Evolutionary conservation across 1,284 basidiomycete species (phyloP).

Genomic region (Tylopilus orsonianus): DNA sequence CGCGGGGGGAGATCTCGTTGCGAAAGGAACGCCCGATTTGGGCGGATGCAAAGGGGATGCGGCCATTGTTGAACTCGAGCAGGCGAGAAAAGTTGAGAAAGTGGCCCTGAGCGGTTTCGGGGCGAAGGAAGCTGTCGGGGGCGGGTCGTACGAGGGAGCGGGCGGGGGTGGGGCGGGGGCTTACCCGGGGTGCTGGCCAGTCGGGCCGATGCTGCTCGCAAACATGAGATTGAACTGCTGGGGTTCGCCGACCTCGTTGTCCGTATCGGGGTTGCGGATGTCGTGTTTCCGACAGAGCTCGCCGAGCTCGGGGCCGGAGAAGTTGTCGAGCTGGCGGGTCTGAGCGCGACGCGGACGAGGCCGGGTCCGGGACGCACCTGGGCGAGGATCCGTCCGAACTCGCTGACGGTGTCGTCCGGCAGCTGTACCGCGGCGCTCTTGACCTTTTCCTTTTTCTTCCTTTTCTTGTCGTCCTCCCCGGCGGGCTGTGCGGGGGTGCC

Average conservation of each 20-base stretch:
- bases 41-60: conserved; percentile 94
- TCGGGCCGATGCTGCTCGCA: conserved; percentile 94
- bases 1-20: conserved; percentile 97
- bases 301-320: conserved; percentile 86
- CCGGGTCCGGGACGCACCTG: conserved; percentile 54
- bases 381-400: conserved; percentile 84
- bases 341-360: background rate
- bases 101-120: conserved; percentile 98
- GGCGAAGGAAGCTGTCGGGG: conserved; percentile 83
- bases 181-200: conserved; percentile 93
- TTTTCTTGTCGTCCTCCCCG: conserved; percentile 69
- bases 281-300: conserved; percentile 82
- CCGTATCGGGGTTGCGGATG: conserved; percentile 90
- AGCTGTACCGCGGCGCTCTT: conserved; percentile 81
- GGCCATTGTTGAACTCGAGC: conserved; percentile 97
- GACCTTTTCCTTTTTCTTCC: conserved; percentile 78
- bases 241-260: conserved; percentile 90
- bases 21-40: conserved; percentile 97
- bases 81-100: conserved; percentile 98
- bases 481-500: conserved; percentile 55
- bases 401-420: conserved; percentile 70
- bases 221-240: conserved; percentile 99
- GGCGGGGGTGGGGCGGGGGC: conserved; percentile 7
- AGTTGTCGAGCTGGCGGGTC: conserved; percentile 84
- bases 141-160: background rate